These are phyloP conservation scores for Ustilago shanxiensis DNA, from an alignment of 1,284 basidiomycete genomes.

Conservation along the genomic window DNA sequence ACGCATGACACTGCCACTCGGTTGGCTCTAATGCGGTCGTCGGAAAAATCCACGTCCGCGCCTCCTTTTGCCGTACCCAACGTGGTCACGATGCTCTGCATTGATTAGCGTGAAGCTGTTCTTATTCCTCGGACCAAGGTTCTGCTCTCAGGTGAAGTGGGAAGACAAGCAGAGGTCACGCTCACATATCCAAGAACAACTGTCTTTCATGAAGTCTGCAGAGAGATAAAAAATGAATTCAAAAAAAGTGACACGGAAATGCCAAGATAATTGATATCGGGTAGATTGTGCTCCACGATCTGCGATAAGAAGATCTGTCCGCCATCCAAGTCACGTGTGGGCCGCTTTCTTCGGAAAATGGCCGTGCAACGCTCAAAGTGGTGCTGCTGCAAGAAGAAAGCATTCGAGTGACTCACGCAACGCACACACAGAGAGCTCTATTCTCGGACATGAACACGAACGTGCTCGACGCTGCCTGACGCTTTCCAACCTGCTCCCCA, in stretches of 20 bases:
- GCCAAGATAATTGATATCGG: neutral
- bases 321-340: conserved; percentile 10
- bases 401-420: conserved; percentile 18
- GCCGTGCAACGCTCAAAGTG: conserved; percentile 9
- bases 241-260: neutral
- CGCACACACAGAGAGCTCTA: too few relatives aligned
- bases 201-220: too few relatives aligned
- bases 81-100: neutral
- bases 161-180: too few relatives aligned
- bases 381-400: conserved; percentile 17
- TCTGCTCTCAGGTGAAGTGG: too few relatives aligned
- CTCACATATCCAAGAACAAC: too few relatives aligned
- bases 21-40: conserved; percentile 14
- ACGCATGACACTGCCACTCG: conserved; percentile 11
- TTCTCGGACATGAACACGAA: neutral
- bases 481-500: neutral
- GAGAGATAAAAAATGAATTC: neutral
- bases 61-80: neutral
- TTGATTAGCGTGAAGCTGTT: neutral
- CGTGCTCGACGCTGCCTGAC: neutral
- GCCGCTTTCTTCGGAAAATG: conserved; percentile 3
- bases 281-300: neutral
- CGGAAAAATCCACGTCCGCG: conserved; percentile 12
- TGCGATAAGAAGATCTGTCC: neutral
- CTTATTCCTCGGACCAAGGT: too few relatives aligned